These are phyloP conservation scores for Phytophthora lateralis DNA, from an alignment of 352 stramenopile species.

Conservation along the genomic window DNA sequence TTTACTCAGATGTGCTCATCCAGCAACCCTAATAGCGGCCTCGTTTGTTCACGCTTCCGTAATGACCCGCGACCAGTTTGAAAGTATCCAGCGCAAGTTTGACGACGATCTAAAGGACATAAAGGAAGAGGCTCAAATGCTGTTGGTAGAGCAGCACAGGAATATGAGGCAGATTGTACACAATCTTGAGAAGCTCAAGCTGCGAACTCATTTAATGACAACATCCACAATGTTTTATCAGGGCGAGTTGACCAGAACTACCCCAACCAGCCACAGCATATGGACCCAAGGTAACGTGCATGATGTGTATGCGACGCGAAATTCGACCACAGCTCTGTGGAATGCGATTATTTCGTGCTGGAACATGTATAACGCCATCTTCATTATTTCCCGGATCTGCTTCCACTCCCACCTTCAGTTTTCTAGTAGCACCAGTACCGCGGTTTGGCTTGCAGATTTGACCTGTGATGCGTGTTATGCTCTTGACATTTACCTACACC, in stretches of 20 bases:
- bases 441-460: conserved; percentile 50
- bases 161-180: conserved; percentile 37
- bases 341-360: conserved; percentile 53
- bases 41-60: conserved; percentile 66
- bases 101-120: conserved; percentile 61
- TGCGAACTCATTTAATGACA: conserved; percentile 55
- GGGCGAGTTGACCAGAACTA: conserved; percentile 30
- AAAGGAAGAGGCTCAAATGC: conserved; percentile 43
- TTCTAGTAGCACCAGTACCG: conserved; percentile 19
- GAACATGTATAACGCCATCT: conserved; percentile 76
- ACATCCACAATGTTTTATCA: conserved; percentile 65
- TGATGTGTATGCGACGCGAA: conserved; percentile 28
- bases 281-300: background rate
- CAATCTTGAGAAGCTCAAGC: conserved; percentile 59
- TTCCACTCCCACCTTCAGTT: conserved; percentile 62
- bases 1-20: conserved; percentile 48
- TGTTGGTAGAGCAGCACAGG: conserved; percentile 47
- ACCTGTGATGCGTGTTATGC: conserved; percentile 58
- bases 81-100: conserved; percentile 66
- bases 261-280: background rate
- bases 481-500: conserved; percentile 66
- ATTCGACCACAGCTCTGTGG: conserved; percentile 44
- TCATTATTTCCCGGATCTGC: conserved; percentile 70
- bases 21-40: conserved; percentile 51
- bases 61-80: conserved; percentile 79